phyloP scores from a whole-genome alignment of 2,329 filamentous ascomycete genomes.

The Colletotrichum sp. region DNA sequence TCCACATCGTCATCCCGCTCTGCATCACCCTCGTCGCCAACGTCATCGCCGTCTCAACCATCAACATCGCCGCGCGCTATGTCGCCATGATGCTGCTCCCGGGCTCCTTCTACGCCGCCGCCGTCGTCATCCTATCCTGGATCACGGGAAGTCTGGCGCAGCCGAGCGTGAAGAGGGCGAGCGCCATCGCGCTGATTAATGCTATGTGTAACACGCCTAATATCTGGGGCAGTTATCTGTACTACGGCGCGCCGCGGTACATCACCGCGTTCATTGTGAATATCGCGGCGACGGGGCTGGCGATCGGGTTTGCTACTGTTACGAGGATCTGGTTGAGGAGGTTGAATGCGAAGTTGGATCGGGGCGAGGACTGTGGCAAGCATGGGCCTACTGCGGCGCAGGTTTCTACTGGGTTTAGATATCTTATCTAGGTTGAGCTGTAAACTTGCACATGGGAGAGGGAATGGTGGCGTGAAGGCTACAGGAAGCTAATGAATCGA shows the following conservation, averaged over 20 bases:
- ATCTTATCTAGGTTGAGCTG: slow-evolving; percentile 18
- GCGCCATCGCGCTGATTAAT: slow-evolving; percentile 32
- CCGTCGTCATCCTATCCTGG: slow-evolving; percentile 32
- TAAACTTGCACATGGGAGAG: background rate
- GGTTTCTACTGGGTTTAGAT: slow-evolving; percentile 29
- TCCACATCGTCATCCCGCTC: slow-evolving; percentile 68
- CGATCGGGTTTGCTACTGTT: slow-evolving; percentile 29
- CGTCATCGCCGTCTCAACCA: slow-evolving; percentile 71
- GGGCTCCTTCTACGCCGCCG: slow-evolving; percentile 27
- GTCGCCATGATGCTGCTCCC: slow-evolving; percentile 50
- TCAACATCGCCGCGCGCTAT: slow-evolving; percentile 65
- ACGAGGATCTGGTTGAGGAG: slow-evolving; percentile 29
- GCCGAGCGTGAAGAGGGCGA: slow-evolving; percentile 28
- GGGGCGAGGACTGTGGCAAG: slow-evolving; percentile 28
- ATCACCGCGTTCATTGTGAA: slow-evolving; percentile 31
- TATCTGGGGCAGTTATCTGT: slow-evolving; percentile 31
- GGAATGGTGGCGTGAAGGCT: no score
- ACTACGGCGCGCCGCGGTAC: slow-evolving; percentile 29
- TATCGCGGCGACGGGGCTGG: slow-evolving; percentile 28
- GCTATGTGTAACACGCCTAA: slow-evolving; percentile 32
- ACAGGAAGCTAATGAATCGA: background rate
- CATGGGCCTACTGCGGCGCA: slow-evolving; percentile 31
- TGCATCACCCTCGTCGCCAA: slow-evolving; percentile 67
- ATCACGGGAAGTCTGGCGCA: slow-evolving; percentile 28
- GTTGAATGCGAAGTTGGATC: slow-evolving; percentile 30